These are phyloP conservation scores for Lobosporangium transversale DNA, from an alignment of 192 early-diverging fungal genomes.

Conservation along the genomic window DNA sequence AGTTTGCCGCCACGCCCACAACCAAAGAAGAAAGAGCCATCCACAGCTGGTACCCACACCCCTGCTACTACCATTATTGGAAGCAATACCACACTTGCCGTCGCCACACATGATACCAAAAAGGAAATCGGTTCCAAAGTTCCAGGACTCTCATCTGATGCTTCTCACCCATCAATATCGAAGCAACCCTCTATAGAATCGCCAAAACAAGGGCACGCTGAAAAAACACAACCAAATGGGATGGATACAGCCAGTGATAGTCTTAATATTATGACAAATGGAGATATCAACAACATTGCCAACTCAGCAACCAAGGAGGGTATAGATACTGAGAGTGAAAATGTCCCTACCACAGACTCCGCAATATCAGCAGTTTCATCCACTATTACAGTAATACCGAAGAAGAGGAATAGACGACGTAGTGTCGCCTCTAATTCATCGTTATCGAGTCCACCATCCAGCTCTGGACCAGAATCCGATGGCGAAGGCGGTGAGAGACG, in stretches of 20 bases:
- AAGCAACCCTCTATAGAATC: neutral
- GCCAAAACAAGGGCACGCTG: neutral
- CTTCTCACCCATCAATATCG: neutral
- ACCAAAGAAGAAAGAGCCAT: conserved; percentile 12
- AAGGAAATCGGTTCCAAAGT: neutral
- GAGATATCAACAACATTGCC: neutral
- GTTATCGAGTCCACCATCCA: conserved; percentile 44
- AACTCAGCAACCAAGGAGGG: neutral
- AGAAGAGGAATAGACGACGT: conserved; percentile 42
- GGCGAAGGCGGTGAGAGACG: neutral
- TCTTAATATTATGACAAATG: neutral
- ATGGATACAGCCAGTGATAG: no score
- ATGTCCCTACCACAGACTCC: no score
- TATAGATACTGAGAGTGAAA: no score
- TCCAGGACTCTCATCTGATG: no score
- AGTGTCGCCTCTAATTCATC: conserved; percentile 46
- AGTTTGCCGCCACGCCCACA: conserved; percentile 29
- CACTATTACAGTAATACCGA: conserved; percentile 19
- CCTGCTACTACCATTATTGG: neutral
- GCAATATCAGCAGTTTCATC: no score
- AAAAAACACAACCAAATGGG: no score
- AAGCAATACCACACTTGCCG: no score
- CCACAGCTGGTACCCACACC: neutral
- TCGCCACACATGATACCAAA: conserved; percentile 2
- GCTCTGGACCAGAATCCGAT: conserved; percentile 36